Base-by-base conservation (phyloP, 768 basidiomycete genomes). In the Russula abietina region DNA sequence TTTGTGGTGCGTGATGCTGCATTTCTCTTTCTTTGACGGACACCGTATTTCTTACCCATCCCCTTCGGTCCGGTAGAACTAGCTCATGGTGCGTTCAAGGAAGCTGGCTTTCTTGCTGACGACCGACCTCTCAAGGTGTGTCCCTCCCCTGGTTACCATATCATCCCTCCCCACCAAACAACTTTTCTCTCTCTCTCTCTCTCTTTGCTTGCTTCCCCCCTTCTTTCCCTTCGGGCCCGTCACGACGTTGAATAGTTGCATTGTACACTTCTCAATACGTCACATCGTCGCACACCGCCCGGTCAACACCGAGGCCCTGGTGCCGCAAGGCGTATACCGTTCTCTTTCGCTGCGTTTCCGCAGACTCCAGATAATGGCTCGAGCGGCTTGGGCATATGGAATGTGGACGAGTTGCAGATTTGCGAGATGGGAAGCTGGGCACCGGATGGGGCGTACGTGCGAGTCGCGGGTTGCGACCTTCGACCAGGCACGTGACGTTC, bases 401-500 rank as follows among this genome's bases (percentile, higher is more conserved):
- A 68, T 1, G 79, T 87, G 9, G 71, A 78, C 36, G 81, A 84
- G 65, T 72, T 89, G 12, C 83, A 89, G 70, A 75, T 89, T 36
- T 89, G 87, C 75, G 75, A 78, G 49, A 88, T 89, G 88, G 86
- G 88, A 0, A 87, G 87, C 66, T 79, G 78, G 66, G 86, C 83
- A 0, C 76, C 76, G 0, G 78, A 85, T 62, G 85, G 83, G 16
- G 85, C 83, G 70, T 90, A 89, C 68, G 77, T 84, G 19, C 69
- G 67, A 7, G 74, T 73, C 11, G 74, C 62, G 12, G 68, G 68
- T 22, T 62, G 60, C 24, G 50, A 58, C 30, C 62, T 66, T 36
- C 59, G 59, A 0, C 49, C 58, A n/a, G 45, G 9, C 11, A 22
- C 10, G 11, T 46, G 45, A 46, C n/a, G n/a, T n/a, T n/a, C n/a